Conservation (phyloP, 371 early-diverging fungal genomes). For the Syncephalastrum racemosum region DNA sequence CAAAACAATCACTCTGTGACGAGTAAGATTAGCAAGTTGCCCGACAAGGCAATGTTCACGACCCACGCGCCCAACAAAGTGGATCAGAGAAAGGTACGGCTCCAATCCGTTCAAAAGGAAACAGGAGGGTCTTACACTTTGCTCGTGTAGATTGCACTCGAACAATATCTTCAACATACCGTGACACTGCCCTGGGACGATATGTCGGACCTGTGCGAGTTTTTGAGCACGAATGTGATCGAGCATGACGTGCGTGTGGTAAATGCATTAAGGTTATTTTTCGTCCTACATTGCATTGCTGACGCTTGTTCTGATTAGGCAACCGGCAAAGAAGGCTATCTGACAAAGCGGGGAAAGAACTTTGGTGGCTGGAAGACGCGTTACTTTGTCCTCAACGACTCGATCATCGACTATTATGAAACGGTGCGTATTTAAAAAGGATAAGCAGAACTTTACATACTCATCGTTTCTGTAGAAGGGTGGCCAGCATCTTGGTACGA, state of each 20-base stretch:
- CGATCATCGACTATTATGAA: constrained; percentile 73
- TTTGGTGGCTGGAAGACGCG: constrained; percentile 88
- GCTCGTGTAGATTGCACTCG: constrained; percentile 57
- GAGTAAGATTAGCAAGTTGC: constrained; percentile 70
- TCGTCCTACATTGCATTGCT: background rate
- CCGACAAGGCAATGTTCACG: constrained; percentile 80
- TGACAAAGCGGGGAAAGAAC: constrained; percentile 85
- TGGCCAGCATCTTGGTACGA: constrained; percentile 57
- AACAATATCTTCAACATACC: constrained; percentile 74
- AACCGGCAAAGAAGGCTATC: constrained; percentile 67
- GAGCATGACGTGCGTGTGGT: constrained; percentile 34
- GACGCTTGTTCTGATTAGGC: constrained; percentile 5
- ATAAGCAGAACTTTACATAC: too few relatives aligned
- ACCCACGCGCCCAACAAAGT: constrained; percentile 74
- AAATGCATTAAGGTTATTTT: background rate
- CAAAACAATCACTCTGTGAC: constrained; percentile 43
- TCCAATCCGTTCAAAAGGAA: background rate
- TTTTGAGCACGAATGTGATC: constrained; percentile 70
- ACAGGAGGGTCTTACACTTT: background rate
- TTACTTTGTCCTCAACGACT: constrained; percentile 66
- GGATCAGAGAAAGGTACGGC: constrained; percentile 63
- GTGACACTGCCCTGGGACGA: constrained; percentile 61
- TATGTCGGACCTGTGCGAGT: constrained; percentile 69
- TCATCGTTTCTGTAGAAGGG: constrained; percentile 48
- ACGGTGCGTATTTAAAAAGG: constrained; percentile 33